These are phyloP conservation scores for Zygosaccharomyces pseudobailii DNA, from an alignment of 1,139 yeast genomes.

Conservation along the genomic window DNA sequence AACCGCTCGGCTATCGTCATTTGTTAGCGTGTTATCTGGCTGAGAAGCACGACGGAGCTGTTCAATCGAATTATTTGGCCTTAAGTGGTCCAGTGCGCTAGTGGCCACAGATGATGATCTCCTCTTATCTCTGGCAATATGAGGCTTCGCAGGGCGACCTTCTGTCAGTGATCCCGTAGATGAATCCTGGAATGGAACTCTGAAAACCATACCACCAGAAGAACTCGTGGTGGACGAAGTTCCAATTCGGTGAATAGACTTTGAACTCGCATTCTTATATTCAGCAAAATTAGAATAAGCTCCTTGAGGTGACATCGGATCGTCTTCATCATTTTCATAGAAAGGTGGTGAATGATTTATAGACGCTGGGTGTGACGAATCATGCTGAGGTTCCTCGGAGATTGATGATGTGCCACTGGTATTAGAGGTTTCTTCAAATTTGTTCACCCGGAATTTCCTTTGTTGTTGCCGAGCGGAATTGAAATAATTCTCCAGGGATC, in stretches of 20 bases:
- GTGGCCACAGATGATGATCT: conserved; percentile 24
- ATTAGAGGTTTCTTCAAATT: background rate
- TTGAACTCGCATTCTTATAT: conserved; percentile 3
- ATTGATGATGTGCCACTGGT: background rate
- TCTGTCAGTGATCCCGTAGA: conserved; percentile 6
- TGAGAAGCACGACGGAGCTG: conserved; percentile 30
- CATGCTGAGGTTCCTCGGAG: conserved; percentile 4
- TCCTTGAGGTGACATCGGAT: conserved; percentile 20
- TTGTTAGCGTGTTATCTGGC: conserved; percentile 16
- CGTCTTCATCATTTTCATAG: conserved; percentile 11
- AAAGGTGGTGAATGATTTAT: conserved; percentile 5
- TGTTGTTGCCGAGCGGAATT: conserved; percentile 7
- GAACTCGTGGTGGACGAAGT: conserved; percentile 27
- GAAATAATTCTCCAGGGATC: conserved; percentile 36
- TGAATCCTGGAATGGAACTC: conserved; percentile 60
- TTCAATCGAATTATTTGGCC: conserved; percentile 7
- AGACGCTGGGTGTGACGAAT: conserved; percentile 2
- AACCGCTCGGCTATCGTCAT: conserved; percentile 3
- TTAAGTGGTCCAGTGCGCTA: conserved; percentile 11
- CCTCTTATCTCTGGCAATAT: conserved; percentile 15
- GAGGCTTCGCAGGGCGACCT: conserved; percentile 5
- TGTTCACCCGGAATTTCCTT: conserved; percentile 1
- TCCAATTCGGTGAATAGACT: conserved; percentile 12
- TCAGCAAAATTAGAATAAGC: conserved; percentile 8
- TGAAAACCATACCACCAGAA: conserved; percentile 40